Evolutionary conservation across 1,139 yeast genomes (phyloP).

Genomic region (Lizanozyma gosingica): DNA sequence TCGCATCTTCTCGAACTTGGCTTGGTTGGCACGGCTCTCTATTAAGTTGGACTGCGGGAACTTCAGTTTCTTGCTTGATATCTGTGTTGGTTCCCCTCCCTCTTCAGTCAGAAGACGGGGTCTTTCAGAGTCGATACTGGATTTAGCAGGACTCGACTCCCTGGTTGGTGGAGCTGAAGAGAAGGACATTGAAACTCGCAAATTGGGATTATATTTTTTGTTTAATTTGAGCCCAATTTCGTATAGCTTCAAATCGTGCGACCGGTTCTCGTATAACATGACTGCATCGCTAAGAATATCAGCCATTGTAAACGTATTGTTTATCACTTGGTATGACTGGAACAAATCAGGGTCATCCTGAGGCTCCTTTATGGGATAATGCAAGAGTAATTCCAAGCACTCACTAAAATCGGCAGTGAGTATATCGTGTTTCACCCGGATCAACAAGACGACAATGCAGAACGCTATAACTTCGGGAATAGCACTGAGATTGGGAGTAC

Average conservation of each 20-base stretch:
- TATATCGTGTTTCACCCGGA: slow-evolving; percentile 41
- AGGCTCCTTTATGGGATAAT: slow-evolving; percentile 35
- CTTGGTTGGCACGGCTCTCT: not conserved
- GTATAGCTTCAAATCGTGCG: slow-evolving; percentile 31
- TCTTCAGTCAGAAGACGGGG: not conserved
- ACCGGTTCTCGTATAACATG: slow-evolving; percentile 19
- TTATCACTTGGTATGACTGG: not conserved
- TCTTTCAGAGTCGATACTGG: not conserved
- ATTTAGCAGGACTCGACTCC: not conserved
- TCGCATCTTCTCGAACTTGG: slow-evolving; percentile 30
- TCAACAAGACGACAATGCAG: slow-evolving; percentile 41
- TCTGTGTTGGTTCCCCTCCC: slow-evolving; percentile 3
- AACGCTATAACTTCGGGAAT: slow-evolving; percentile 39
- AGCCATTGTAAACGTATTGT: not conserved
- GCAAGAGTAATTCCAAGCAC: slow-evolving; percentile 46
- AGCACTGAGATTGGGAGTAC: slow-evolving; percentile 8
- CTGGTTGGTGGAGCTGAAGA: slow-evolving; percentile 6
- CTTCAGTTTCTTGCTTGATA: slow-evolving; percentile 17
- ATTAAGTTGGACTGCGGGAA: not conserved
- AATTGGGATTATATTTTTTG: slow-evolving; percentile 25
- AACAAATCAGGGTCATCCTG: not conserved
- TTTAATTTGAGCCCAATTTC: slow-evolving; percentile 32
- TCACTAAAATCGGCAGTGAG: slow-evolving; percentile 56
- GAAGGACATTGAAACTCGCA: slow-evolving; percentile 20
- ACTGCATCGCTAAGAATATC: slow-evolving; percentile 15